Conservation (phyloP, 1,139 yeast genomes). For the Blastobotrys capitulatus region DNA sequence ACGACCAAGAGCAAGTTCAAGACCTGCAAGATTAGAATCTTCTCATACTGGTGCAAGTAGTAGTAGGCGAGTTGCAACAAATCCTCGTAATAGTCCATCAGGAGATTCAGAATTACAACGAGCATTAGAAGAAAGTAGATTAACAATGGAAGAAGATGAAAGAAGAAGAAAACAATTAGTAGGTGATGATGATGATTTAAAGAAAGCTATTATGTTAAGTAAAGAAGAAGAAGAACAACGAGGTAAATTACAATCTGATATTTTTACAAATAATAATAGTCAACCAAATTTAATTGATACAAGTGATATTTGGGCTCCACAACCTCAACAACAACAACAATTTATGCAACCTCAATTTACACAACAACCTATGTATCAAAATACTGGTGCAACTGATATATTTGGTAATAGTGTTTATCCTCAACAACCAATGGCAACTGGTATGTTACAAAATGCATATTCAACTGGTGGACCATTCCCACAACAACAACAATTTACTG, state of each 20-base stretch:
- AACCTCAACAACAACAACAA: slow-evolving; percentile 20
- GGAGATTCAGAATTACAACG: slow-evolving; percentile 74
- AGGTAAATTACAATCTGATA: slow-evolving; percentile 24
- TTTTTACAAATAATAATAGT: slow-evolving; percentile 18
- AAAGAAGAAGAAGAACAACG: slow-evolving; percentile 71
- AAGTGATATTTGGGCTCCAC: slow-evolving; percentile 14
- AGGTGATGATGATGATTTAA: slow-evolving; percentile 69
- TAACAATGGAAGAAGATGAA: slow-evolving; percentile 86
- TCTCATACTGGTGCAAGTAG: slow-evolving; percentile 13
- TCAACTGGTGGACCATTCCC: slow-evolving; percentile 27
- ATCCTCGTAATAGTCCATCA: slow-evolving; percentile 13
- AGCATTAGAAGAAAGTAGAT: slow-evolving; percentile 76
- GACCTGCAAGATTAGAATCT: slow-evolving; percentile 11
- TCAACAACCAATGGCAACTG: slow-evolving; percentile 47
- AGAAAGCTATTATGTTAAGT: slow-evolving; percentile 75
- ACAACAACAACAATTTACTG: slow-evolving; percentile 30
- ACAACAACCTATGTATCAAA: slow-evolving; percentile 13
- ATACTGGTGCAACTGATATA: slow-evolving; percentile 41
- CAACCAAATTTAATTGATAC: slow-evolving; percentile 31
- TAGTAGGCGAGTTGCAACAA: slow-evolving; percentile 11
- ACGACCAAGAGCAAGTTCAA: slow-evolving; percentile 12
- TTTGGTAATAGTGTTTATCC: slow-evolving; percentile 65
- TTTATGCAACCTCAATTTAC: slow-evolving; percentile 15
- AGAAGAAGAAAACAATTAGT: slow-evolving; percentile 42
- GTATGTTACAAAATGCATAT: slow-evolving; percentile 43